phyloP scores from a whole-genome alignment of 129 eudicot genomes.

The Helianthus tuberosus region DNA sequence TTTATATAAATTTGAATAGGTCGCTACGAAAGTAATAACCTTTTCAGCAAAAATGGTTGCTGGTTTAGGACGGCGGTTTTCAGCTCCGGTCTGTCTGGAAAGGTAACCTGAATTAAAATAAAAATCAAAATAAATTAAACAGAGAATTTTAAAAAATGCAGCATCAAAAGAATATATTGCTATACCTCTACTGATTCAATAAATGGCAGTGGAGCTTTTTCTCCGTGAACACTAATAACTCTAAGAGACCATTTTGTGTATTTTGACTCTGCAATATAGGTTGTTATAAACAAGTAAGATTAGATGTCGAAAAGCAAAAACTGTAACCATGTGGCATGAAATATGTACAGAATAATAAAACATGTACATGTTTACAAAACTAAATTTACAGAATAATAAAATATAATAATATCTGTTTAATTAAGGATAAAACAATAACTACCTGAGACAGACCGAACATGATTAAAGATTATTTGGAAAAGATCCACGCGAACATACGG shows the following conservation, averaged over 20 bases:
- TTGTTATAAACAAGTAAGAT: constrained; percentile 8
- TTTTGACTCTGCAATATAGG: constrained; percentile 47
- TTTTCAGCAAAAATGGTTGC: constrained; percentile 61
- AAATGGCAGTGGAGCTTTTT: constrained; percentile 64
- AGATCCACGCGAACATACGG: constrained; percentile 71
- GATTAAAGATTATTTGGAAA: constrained; percentile 52
- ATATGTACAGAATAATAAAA: background rate
- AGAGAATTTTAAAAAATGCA: background rate
- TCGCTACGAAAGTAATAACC: constrained; percentile 29
- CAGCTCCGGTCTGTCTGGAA: constrained; percentile 73
- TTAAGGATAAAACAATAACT: background rate
- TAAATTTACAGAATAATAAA: background rate
- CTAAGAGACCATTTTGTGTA: constrained; percentile 63
- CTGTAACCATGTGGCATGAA: constrained; percentile 6
- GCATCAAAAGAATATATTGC: constrained; percentile 27
- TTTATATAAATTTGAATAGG: background rate
- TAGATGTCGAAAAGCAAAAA: background rate
- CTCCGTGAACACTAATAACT: constrained; percentile 67
- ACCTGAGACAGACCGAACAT: constrained; percentile 49
- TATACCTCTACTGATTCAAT: constrained; percentile 61
- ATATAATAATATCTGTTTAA: background rate
- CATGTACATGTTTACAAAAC: background rate
- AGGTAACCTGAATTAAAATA: constrained; percentile 56
- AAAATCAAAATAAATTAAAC: background rate
- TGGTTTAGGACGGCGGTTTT: constrained; percentile 51